Base-by-base conservation (phyloP, 73 alveolate species). In the Paramecium octaurelia region DNA sequence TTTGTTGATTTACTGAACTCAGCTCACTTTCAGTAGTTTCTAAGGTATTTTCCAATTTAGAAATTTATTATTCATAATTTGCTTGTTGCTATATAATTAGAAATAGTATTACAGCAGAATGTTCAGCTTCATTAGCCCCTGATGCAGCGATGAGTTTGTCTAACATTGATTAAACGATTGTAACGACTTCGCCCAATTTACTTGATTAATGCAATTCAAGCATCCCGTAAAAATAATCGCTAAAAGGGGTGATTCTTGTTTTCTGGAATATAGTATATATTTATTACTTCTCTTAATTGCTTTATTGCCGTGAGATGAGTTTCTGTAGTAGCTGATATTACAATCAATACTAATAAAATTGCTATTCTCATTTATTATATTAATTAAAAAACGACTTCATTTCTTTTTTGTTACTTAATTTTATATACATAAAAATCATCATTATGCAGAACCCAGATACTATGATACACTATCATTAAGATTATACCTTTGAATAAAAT, bases 171-270 rank as follows among this genome's bases (percentile, higher is more conserved):
- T 75, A 23, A 21, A 75, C 88, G 3, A 75, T 20, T 35, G 68
- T 12, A 10, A 75, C 59, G 0, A 75, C 69, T 75, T 75, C 88
- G 14, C 60, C 88, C n/a, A 75, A 75, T 75, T 75, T 75, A 31
- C 60, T 42, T 38, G 58, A 38, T 42, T 75, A 5, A 38, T 42
- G 58, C n/a, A 75, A 42, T 38, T 75, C 88, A 38, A 75, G 60
- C 60, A 75, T 38, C 34, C 88, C 88, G 35, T 75, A 42, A 38
- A 75, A 75, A 75, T 75, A 75, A 75, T 75, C 88, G 84, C 84
- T 64, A 64, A 64, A 64, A 31, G 84, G 84, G 12, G 84, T 64
- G 48, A 64, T 24, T 64, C 84, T 64, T 31, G 84, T 64, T 64
- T 64, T 64, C 84, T 64, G 21, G 8, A 11, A 31, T 27, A 64